phyloP scores from a whole-genome alignment of 768 basidiomycete genomes.

The Boletus pseudo-olivaceus region DNA sequence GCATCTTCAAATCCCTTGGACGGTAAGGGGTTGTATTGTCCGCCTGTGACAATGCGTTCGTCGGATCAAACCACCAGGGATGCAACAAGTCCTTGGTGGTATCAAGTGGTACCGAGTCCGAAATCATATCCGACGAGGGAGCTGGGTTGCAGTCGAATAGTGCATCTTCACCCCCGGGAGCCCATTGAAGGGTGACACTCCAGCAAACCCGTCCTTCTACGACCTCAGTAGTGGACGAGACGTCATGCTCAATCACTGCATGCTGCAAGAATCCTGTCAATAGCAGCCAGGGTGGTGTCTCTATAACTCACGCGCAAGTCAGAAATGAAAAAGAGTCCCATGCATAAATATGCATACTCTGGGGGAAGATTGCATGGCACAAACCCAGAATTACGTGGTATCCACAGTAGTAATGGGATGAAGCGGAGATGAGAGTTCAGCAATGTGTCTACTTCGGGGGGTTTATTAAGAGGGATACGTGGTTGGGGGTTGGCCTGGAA shows the following conservation, averaged over 20 bases:
- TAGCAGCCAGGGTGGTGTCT: background rate
- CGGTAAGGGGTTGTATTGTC: conserved; percentile 14
- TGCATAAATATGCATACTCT: conserved; percentile 40
- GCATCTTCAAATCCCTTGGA: conserved; percentile 25
- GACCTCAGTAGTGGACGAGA: background rate
- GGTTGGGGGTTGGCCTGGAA: background rate
- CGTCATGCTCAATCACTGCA: background rate
- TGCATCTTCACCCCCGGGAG: conserved; percentile 45
- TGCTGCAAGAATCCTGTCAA: conserved; percentile 16
- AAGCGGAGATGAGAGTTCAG: conserved; percentile 37
- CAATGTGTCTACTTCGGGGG: conserved; percentile 42
- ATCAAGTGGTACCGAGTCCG: background rate
- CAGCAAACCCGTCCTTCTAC: conserved; percentile 39
- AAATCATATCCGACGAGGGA: background rate
- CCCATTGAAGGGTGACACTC: conserved; percentile 47
- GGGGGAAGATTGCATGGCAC: conserved; percentile 25
- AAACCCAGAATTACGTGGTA: conserved; percentile 32
- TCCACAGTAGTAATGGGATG: conserved; percentile 41
- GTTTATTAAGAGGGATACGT: conserved; percentile 30
- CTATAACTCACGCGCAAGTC: conserved; percentile 34
- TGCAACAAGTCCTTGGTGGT: conserved; percentile 1
- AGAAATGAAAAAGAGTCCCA: conserved; percentile 47
- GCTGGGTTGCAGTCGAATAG: conserved; percentile 11
- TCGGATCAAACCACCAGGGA: conserved; percentile 27
- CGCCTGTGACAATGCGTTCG: background rate